Conservation (phyloP, 306 rosid genomes). For the Vicia sativa region DNA sequence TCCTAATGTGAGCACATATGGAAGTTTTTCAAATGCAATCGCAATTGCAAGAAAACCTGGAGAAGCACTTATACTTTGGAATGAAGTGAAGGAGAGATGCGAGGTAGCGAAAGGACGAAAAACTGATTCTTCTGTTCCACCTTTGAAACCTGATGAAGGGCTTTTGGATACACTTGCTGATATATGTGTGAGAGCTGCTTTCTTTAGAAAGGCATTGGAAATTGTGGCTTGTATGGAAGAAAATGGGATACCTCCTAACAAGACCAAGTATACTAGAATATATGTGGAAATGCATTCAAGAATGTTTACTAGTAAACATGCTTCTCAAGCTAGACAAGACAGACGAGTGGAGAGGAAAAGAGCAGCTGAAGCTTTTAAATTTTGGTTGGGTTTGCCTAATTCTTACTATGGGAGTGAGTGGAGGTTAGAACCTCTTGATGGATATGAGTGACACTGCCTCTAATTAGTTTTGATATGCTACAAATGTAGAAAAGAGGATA, state of each 20-base stretch:
- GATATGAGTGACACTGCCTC: constrained; percentile 49
- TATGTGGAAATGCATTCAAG: constrained; percentile 99
- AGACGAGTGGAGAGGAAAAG: constrained; percentile 87
- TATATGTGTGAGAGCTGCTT: constrained; percentile 94
- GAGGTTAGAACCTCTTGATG: constrained; percentile 76
- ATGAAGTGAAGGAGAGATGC: constrained; percentile 92
- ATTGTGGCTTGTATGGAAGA: constrained; percentile 99
- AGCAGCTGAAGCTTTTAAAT: constrained; percentile 97
- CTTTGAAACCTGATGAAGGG: constrained; percentile 86
- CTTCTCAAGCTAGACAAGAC: constrained; percentile 89
- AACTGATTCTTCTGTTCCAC: constrained; percentile 57
- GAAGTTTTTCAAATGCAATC: no score
- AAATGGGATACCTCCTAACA: constrained; percentile 85
- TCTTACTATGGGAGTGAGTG: constrained; percentile 96
- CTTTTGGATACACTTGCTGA: constrained; percentile 88
- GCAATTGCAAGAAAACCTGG: constrained; percentile 95
- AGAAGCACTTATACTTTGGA: constrained; percentile 93
- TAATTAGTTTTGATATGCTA: constrained; percentile 36
- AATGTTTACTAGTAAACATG: constrained; percentile 97
- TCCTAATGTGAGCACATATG: no score
- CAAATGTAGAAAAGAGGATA: constrained; percentile 4
- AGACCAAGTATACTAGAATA: constrained; percentile 86
- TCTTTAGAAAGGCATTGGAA: no score
- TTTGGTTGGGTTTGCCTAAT: constrained; percentile 96
- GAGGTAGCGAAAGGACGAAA: constrained; percentile 40